Evolutionary conservation across 305 asterid species (phyloP).

Genomic region (Andrographis paniculata): DNA sequence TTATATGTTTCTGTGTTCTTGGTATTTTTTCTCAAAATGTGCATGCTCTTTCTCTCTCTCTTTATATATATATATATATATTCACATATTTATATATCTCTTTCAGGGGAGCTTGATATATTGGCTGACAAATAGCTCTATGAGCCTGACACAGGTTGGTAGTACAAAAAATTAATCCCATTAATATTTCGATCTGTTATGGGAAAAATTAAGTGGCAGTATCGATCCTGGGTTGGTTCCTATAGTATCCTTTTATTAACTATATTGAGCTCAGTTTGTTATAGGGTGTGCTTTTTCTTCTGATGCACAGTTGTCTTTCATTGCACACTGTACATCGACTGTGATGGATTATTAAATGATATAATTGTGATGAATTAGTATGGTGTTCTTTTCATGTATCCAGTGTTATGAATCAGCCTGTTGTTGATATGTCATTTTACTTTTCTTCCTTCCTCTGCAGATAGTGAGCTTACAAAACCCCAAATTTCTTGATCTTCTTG

Average conservation of each 20-base stretch:
- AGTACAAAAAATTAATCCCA: neutral
- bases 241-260: too few relatives aligned
- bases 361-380: too few relatives aligned
- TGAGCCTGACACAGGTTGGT: conserved; percentile 61
- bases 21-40: conserved; percentile 9
- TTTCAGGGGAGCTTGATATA: conserved; percentile 84
- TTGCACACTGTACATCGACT: too few relatives aligned
- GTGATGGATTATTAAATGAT: too few relatives aligned
- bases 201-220: neutral
- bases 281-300: too few relatives aligned
- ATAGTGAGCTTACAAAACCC: conserved; percentile 55
- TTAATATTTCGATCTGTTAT: neutral
- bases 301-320: too few relatives aligned
- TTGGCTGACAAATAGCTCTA: conserved; percentile 76
- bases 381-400: too few relatives aligned
- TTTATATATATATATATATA: too few relatives aligned
- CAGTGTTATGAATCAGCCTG: neutral
- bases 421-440: conserved; percentile 6
- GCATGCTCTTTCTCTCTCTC: conserved; percentile 6
- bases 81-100: too few relatives aligned
- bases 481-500: conserved; percentile 44
- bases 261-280: too few relatives aligned
- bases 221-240: too few relatives aligned
- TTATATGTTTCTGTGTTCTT: conserved; percentile 7
- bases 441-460: conserved; percentile 29